Conservation (phyloP, 192 early-diverging fungal species). For the Spinellus fusiger region DNA sequence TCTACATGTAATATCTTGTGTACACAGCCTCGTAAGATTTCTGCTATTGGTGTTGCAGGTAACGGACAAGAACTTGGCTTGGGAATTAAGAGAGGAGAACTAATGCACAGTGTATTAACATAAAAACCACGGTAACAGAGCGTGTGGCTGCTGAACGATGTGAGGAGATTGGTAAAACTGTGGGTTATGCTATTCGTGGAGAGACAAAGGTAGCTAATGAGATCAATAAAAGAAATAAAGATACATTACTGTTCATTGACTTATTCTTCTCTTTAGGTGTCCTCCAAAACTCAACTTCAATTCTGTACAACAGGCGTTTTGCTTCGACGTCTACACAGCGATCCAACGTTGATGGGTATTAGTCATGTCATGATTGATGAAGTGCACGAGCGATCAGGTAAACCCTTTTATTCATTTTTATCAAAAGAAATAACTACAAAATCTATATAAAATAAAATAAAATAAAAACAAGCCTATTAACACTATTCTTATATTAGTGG, state of each 20-base stretch:
- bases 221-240: too few relatives aligned
- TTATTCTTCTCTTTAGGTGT: neutral
- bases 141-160: slow-evolving; percentile 30
- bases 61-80: too few relatives aligned
- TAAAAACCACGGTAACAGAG: slow-evolving; percentile 49
- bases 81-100: too few relatives aligned
- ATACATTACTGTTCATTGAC: neutral
- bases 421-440: too few relatives aligned
- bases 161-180: slow-evolving; percentile 19
- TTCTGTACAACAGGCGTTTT: slow-evolving; percentile 58
- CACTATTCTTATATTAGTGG: slow-evolving; percentile 35
- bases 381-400: slow-evolving; percentile 64
- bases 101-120: too few relatives aligned
- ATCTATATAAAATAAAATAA: neutral
- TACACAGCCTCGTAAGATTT: slow-evolving; percentile 51
- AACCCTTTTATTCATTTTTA: too few relatives aligned
- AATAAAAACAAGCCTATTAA: neutral
- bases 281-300: slow-evolving; percentile 13
- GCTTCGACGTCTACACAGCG: slow-evolving; percentile 57
- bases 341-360: slow-evolving; percentile 54
- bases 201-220: slow-evolving; percentile 19
- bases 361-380: slow-evolving; percentile 78
- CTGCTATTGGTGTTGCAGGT: slow-evolving; percentile 29
- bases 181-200: slow-evolving; percentile 34
- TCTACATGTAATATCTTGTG: slow-evolving; percentile 50